These are phyloP conservation scores for Leishmania lainsoni DNA, from an alignment of 208 protist genomes.

Conservation along the genomic window DNA sequence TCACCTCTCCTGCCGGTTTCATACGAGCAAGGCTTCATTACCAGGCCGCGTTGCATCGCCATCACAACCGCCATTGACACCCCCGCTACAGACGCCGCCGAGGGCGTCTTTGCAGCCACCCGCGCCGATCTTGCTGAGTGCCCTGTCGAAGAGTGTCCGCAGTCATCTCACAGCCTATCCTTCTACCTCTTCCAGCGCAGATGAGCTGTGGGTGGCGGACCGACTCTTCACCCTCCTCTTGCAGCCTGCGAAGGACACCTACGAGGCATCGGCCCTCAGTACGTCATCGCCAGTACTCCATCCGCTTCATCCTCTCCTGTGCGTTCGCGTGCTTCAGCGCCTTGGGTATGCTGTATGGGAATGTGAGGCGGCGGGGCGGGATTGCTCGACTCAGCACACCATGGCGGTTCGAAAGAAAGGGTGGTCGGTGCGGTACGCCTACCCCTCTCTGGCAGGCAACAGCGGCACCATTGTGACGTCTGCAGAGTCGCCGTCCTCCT, in stretches of 20 bases:
- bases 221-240: constrained; percentile 20
- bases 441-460: constrained; percentile 32
- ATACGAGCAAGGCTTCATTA: background rate
- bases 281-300: background rate
- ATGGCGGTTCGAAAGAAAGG: constrained; percentile 11
- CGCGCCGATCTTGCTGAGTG: constrained; percentile 4
- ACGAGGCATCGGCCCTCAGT: background rate
- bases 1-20: background rate
- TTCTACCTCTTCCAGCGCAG: background rate
- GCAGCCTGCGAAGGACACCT: background rate
- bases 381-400: constrained; percentile 8
- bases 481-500: constrained; percentile 6
- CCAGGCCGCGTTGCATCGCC: background rate
- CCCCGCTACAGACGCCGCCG: background rate
- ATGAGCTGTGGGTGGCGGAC: constrained; percentile 19
- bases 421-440: constrained; percentile 31
- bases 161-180: constrained; percentile 14
- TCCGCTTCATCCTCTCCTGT: constrained; percentile 62
- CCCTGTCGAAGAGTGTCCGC: constrained; percentile 14
- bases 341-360: constrained; percentile 53
- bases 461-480: constrained; percentile 11
- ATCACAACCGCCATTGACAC: background rate
- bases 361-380: constrained; percentile 13
- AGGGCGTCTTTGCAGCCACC: background rate
- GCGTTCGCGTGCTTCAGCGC: constrained; percentile 45